Evolutionary conservation across 129 eudicot species (phyloP).

Genomic region (Oenanthe sinensis): DNA sequence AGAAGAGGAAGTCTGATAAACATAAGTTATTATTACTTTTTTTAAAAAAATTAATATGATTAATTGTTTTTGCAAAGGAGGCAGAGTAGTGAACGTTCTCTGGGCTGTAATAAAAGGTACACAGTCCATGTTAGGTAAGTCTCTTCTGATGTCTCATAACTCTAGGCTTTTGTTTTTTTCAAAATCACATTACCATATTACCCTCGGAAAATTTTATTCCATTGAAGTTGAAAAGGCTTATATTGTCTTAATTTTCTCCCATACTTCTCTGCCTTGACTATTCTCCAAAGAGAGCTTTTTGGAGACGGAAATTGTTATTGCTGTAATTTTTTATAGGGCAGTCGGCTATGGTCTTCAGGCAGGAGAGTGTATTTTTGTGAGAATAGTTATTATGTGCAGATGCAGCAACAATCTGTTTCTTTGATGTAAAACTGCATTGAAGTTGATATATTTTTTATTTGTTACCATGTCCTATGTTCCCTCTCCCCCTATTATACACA

Average conservation of each 20-base stretch:
- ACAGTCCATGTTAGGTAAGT: constrained; percentile 11
- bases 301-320: neutral
- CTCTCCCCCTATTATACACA: neutral
- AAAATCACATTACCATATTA: neutral
- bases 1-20: constrained; percentile 17
- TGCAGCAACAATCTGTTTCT: neutral
- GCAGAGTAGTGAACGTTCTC: neutral
- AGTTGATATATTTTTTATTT: neutral
- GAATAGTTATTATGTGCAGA: neutral
- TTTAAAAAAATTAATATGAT: constrained; percentile 15
- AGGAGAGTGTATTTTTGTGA: neutral
- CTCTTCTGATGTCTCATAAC: constrained; percentile 5
- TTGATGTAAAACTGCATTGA: constrained; percentile 2
- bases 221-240: neutral
- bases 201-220: neutral
- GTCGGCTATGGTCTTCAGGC: neutral
- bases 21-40: constrained; percentile 13
- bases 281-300: neutral
- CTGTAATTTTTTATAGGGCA: neutral
- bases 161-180: neutral
- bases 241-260: neutral
- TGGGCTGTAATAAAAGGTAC: constrained; percentile 4
- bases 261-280: neutral
- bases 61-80: constrained; percentile 16
- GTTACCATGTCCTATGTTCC: neutral